phyloP scores from a whole-genome alignment of 192 early-diverging fungal species.

The Coemansia erecta region DNA sequence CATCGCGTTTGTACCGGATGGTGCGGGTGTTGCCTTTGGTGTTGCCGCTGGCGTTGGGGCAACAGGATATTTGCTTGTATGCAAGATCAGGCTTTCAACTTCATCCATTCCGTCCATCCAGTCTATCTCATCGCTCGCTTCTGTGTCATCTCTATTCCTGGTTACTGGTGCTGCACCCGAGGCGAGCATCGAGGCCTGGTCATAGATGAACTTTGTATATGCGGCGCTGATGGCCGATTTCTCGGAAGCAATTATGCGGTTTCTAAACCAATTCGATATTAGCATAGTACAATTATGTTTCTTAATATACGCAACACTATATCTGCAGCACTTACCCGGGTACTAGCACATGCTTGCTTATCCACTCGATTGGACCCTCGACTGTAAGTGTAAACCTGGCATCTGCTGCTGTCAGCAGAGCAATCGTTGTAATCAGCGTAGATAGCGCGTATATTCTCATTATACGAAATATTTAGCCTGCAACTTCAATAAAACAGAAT shows the following conservation, averaged over 20 bases:
- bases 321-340: neutral
- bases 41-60: neutral
- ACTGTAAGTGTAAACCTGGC: neutral
- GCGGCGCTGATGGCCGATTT: neutral
- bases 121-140: neutral
- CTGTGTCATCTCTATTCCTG: neutral
- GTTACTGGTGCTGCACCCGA: neutral
- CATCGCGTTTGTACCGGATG: neutral
- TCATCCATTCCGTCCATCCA: neutral
- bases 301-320: neutral
- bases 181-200: neutral
- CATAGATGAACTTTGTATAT: neutral
- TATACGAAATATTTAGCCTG: too few species aligned
- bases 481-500: too few species aligned
- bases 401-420: neutral
- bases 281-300: neutral
- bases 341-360: neutral
- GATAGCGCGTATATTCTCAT: too few species aligned
- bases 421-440: neutral
- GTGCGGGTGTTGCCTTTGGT: neutral
- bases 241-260: neutral
- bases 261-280: neutral
- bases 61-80: too few species aligned
- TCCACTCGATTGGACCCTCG: neutral
- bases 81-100: neutral